Evolutionary conservation across 148 eudicot genomes (phyloP).

Genomic region (Gaultheria prostrata): DNA sequence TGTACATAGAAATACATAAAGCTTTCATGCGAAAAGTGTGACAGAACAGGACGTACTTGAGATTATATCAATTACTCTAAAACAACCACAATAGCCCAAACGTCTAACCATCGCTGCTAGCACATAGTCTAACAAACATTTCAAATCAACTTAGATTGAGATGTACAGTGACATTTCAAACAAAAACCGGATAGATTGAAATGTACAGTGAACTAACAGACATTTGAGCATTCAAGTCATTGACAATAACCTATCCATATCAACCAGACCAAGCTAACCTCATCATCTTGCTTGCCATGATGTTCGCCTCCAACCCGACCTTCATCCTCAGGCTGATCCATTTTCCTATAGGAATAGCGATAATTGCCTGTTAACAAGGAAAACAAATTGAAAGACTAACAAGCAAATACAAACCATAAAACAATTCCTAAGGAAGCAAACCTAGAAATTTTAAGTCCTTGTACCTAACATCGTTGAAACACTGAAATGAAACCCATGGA

Average conservation of each 20-base stretch:
- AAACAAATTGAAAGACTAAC: not conserved
- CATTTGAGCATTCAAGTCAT: not conserved
- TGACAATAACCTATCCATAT: not conserved
- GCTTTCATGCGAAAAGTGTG: not conserved
- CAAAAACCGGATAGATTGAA: not conserved
- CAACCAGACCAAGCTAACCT: conserved; percentile 36
- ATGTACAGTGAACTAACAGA: not conserved
- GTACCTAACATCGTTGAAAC: not conserved
- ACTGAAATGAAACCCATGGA: not conserved
- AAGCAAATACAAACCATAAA: not conserved
- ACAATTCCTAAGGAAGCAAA: not conserved
- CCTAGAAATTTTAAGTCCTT: not conserved
- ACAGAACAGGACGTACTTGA: not conserved
- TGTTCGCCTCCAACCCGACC: conserved; percentile 50
- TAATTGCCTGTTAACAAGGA: conserved; percentile 7
- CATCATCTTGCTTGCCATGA: conserved; percentile 58
- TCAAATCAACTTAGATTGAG: not conserved
- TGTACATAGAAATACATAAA: not conserved
- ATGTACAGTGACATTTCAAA: not conserved
- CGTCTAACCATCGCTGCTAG: not conserved
- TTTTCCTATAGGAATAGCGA: conserved; percentile 13
- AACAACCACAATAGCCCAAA: not conserved
- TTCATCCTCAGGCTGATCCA: conserved; percentile 60
- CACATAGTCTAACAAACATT: not conserved
- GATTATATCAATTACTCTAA: not conserved